A percentile compares a stretch with the other conserved stretches of the same genome.
Conservation (phyloP, 345 rosid genomes). For the Salix suchowensis region DNA sequence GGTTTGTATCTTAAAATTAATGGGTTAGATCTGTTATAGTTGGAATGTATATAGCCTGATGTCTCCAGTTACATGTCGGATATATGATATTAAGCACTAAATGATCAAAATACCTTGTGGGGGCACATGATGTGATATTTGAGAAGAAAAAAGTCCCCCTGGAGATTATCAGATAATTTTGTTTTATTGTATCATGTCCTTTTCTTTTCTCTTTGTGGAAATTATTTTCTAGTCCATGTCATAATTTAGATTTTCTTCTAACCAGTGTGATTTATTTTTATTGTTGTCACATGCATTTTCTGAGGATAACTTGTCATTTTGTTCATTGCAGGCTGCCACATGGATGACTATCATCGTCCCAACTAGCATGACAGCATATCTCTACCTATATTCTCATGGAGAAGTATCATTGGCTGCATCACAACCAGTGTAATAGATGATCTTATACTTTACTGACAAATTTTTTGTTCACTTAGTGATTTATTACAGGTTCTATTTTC, state of each 20-base stretch:
- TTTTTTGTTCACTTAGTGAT: background rate
- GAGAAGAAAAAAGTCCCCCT: background rate
- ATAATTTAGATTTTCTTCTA: background rate
- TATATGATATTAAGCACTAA: background rate
- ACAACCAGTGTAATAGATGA: slow-evolving; percentile 99
- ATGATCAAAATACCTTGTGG: background rate
- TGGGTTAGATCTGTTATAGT: background rate
- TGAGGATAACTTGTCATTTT: background rate
- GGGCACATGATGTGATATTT: background rate
- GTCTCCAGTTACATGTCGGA: background rate
- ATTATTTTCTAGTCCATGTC: background rate
- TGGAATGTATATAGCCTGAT: background rate
- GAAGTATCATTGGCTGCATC: slow-evolving; percentile 92
- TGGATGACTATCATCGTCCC: slow-evolving; percentile 95
- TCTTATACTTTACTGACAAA: slow-evolving; percentile 5
- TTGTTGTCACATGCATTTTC: background rate
- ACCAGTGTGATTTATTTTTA: background rate
- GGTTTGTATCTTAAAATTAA: slow-evolving; percentile 39
- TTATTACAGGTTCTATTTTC: slow-evolving; percentile 8
- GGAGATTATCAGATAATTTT: background rate
- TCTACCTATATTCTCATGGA: slow-evolving; percentile 92
- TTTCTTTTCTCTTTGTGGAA: background rate
- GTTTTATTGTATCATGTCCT: background rate
- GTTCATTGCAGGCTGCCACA: slow-evolving; percentile 70
- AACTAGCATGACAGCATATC: slow-evolving; percentile 91